Evolutionary conservation across 768 basidiomycete species (phyloP).

Genomic region (Guyanaporus albipodus): DNA sequence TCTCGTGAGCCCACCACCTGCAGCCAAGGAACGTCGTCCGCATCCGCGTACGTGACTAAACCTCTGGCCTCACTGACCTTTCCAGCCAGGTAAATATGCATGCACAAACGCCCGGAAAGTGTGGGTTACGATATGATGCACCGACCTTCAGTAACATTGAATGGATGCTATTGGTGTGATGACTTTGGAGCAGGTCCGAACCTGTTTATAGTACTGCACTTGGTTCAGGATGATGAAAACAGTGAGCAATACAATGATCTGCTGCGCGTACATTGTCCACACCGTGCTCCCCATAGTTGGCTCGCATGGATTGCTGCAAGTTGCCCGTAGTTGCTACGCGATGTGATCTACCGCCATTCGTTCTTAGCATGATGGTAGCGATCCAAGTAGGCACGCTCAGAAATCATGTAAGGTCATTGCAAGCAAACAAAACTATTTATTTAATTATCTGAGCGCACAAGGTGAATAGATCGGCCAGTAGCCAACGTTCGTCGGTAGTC

Average conservation of each 20-base stretch:
- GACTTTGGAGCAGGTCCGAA: neutral
- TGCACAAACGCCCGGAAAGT: slow-evolving; percentile 61
- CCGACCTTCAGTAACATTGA: slow-evolving; percentile 39
- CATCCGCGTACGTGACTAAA: neutral
- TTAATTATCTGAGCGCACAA: too few species aligned
- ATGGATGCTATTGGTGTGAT: neutral
- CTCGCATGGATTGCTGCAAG: slow-evolving; percentile 42
- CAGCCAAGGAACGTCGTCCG: slow-evolving; percentile 11
- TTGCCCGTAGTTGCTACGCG: slow-evolving; percentile 23
- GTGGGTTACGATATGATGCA: slow-evolving; percentile 69
- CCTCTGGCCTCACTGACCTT: slow-evolving; percentile 32
- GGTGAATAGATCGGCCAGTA: too few species aligned
- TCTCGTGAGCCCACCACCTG: slow-evolving; percentile 27
- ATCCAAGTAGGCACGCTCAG: neutral
- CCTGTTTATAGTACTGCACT: slow-evolving; percentile 29
- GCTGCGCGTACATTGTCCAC: slow-evolving; percentile 51
- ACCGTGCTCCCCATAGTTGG: slow-evolving; percentile 50
- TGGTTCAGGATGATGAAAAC: slow-evolving; percentile 5
- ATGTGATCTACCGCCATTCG: slow-evolving; percentile 20
- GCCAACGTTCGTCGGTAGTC: too few species aligned
- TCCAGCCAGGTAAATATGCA: slow-evolving; percentile 53
- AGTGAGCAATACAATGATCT: neutral
- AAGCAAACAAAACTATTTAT: too few species aligned
- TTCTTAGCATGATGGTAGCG: slow-evolving; percentile 5
- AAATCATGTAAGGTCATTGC: too few species aligned